Conservation (phyloP, 2,329 filamentous ascomycete species). For the Phialophora verrucosa region DNA sequence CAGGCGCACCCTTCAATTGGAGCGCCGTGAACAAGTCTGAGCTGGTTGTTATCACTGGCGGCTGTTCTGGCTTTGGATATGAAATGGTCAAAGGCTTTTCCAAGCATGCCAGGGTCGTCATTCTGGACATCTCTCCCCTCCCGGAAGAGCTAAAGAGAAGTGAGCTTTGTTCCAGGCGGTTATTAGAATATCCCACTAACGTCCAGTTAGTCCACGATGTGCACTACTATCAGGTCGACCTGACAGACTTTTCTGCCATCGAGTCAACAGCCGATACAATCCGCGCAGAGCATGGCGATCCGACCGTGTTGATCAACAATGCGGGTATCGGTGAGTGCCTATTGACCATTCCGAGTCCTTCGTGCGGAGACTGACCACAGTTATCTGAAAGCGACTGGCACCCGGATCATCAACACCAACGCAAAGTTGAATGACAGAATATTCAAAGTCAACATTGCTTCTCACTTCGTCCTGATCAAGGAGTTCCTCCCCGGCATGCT, state of each 20-base stretch:
- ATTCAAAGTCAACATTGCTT: constrained; percentile 72
- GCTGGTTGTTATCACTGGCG: constrained; percentile 58
- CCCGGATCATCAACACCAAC: constrained; percentile 64
- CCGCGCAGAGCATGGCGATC: constrained; percentile 63
- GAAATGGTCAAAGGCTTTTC: constrained; percentile 69
- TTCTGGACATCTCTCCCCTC: constrained; percentile 67
- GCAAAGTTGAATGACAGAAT: constrained; percentile 68
- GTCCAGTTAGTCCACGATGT: constrained; percentile 51
- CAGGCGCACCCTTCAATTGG: constrained; percentile 39
- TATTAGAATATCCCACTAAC: neutral
- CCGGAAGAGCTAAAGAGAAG: constrained; percentile 34
- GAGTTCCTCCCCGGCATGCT: constrained; percentile 72
- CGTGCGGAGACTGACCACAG: neutral
- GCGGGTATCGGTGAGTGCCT: constrained; percentile 63
- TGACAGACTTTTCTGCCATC: constrained; percentile 65
- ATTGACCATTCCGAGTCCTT: neutral
- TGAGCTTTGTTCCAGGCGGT: constrained; percentile 13
- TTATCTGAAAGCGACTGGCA: constrained; percentile 48
- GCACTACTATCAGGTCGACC: constrained; percentile 73
- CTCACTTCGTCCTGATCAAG: constrained; percentile 70
- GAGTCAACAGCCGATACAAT: constrained; percentile 50
- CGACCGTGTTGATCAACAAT: constrained; percentile 75
- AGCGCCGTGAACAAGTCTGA: constrained; percentile 46
- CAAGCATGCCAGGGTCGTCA: constrained; percentile 70
- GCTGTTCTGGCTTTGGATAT: constrained; percentile 74